Base-by-base conservation (phyloP, 148 eudicot species). In the Beta vulgaris region DNA sequence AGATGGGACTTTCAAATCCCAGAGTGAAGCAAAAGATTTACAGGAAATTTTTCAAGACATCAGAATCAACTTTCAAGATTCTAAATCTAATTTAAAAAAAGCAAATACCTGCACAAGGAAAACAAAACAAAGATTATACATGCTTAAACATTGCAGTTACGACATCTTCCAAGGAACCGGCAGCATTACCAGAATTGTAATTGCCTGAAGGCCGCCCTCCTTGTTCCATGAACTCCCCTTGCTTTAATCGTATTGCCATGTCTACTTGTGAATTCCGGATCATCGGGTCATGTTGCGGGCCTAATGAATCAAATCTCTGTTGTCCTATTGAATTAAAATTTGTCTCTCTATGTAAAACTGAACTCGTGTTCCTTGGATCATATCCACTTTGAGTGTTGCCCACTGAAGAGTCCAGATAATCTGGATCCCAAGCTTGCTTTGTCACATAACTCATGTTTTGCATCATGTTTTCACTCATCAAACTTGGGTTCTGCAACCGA, bases 91-190 rank as follows among this genome's bases (percentile, higher is more conserved):
- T 16, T 65, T 3, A 43, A 68, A 44, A 65, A 42, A 58, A 66
- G 2, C 36, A n/a, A 59, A 54, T 80, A 75, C 75, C 79, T 80
- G 67, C 72, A 54, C 12, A 71, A 25, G 28, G 78, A 57, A 28
- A 31, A 64, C 18, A 53, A 71, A 15, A 21, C 23, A 28, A 15
- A 21, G 26, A 28, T 61, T 73, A 78, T 78, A 80, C 88, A 75
- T 57, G 81, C 64, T 80, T 81, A 75, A 76, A 73, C 85, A 82
- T 78, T 12, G 84, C 78, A 46, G 82, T 83, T 72, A 82, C 93
- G 9, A 90, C 79, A 77, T 83, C 93, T 78, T 89, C 90, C 86
- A 87, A 80, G 61, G 87, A 87, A 57, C 87, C 88, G 68, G 79
- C 86, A 46, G 79, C 72, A 69, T 72, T 72, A 37, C 65, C 75